These are phyloP conservation scores for Chaetoceros tenuissimus DNA, from an alignment of 108 stramenopile species.

Conservation along the genomic window DNA sequence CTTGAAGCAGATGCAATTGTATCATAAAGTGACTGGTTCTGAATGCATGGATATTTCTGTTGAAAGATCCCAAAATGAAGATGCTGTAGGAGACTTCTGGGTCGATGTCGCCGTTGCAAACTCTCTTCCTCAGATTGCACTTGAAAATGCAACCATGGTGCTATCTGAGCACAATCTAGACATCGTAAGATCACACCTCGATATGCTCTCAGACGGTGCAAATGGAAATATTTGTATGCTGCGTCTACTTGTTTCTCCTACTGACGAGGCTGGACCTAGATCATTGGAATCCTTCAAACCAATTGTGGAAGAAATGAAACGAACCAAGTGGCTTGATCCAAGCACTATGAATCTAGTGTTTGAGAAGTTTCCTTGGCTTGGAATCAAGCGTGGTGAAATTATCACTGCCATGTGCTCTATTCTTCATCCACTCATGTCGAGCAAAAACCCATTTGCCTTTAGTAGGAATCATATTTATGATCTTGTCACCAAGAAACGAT, in stretches of 20 bases:
- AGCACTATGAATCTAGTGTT: constrained; percentile 82
- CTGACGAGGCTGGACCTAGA: constrained; percentile 13
- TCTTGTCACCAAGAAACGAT: constrained; percentile 35
- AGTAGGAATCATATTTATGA: constrained; percentile 79
- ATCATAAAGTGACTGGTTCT: constrained; percentile 73
- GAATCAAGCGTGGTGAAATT: constrained; percentile 75
- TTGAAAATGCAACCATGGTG: constrained; percentile 77
- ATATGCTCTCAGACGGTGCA: constrained; percentile 84
- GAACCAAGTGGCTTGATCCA: constrained; percentile 88
- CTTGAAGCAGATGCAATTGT: constrained; percentile 65
- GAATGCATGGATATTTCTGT: constrained; percentile 80
- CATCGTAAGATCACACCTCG: constrained; percentile 83
- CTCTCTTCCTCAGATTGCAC: constrained; percentile 74
- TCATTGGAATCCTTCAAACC: constrained; percentile 29
- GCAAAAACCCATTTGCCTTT: constrained; percentile 71
- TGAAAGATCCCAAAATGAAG: constrained; percentile 35
- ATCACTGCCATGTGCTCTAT: constrained; percentile 84
- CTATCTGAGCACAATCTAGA: constrained; percentile 81
- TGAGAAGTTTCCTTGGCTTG: constrained; percentile 65
- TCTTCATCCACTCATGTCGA: constrained; percentile 86
- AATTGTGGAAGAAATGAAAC: constrained; percentile 65
- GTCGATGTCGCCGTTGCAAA: constrained; percentile 89
- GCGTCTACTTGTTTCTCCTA: constrained; percentile 66
- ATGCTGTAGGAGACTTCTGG: constrained; percentile 66
- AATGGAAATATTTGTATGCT: constrained; percentile 87